Evolutionary conservation across 352 stramenopile genomes (phyloP), one percentile per base, ranked within the genome.

Genomic region (Phytopythium mirpurense): DNA sequence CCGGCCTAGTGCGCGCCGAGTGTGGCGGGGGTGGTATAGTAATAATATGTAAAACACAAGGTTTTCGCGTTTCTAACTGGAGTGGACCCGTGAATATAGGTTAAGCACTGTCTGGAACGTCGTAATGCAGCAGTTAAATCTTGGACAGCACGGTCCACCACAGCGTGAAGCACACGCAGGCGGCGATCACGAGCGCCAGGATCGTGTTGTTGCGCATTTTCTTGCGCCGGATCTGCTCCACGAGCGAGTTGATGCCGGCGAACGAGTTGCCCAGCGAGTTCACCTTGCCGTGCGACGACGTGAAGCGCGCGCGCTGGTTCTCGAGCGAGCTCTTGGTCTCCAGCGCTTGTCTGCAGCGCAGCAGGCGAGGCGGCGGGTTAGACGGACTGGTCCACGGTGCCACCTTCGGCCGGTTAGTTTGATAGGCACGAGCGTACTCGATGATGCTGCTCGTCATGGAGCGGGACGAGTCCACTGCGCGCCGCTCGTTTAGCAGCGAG

Each of bases 191-290:
- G 42, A 96, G 83, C 52, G 90, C 93, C 23, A 99, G 63, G 81
- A 99, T 97, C 38, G 85, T 96, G 71, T 98, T 98, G 81, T 99
- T 98, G 62, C 89, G 85, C 62, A 96, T 90, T 75, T 98, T 97
- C 77, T 98, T 98, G 68, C 93, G 88, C 38, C 85, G 81, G 62
- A 99, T 99, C 63, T 95, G 80, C 52, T 98, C 96, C 62, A 99
- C 93, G 58, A 99, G 80, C 57, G 78, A 83, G 66, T 98, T 98
- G 55, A 99, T 93, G 32, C 94, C 91, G 10, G 94, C 75, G 49
- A 98, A 96, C 49, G 96, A 97, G 54, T 75, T 86, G 43, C 83
- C 83, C 23, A 98, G 80, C 31, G 62, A 81, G 31, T 81, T 71
- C 53, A 98, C 87, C 45, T 92, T 96, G 34, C 72, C 70, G 24